Percentiles rank a stretch among this genome's conserved stretches.
phyloP scores from a whole-genome alignment of 1,284 basidiomycete genomes.

The Ustilago shanxiensis region DNA sequence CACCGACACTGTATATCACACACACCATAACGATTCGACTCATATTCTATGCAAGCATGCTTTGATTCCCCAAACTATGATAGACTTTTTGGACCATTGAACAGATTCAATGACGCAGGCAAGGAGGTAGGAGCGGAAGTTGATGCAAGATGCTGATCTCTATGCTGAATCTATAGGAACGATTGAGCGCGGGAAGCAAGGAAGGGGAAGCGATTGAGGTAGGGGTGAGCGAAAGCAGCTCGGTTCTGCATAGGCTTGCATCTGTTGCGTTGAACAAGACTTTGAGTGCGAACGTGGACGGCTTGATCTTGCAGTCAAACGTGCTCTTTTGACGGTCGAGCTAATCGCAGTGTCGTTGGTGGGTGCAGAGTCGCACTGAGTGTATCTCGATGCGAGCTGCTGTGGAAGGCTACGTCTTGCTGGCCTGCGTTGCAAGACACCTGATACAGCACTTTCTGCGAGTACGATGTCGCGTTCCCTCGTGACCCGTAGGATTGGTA shows the following conservation, averaged over 20 bases:
- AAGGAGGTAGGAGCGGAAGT: too few species aligned
- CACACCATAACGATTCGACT: conserved; percentile 23
- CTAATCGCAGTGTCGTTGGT: background rate
- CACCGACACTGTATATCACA: conserved; percentile 42
- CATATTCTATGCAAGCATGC: conserved; percentile 36
- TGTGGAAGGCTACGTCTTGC: background rate
- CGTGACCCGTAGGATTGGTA: conserved; percentile 21
- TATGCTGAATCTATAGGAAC: background rate
- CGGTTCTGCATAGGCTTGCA: conserved; percentile 26
- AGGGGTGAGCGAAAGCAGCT: conserved; percentile 35
- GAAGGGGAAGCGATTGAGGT: conserved; percentile 26
- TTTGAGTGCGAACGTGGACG: too few species aligned
- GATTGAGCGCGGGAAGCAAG: conserved; percentile 11
- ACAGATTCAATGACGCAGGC: too few species aligned
- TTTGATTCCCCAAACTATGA: conserved; percentile 26
- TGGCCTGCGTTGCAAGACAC: background rate
- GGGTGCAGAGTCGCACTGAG: background rate
- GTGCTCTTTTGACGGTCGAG: background rate
- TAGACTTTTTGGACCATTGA: conserved; percentile 3
- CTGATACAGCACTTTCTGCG: background rate
- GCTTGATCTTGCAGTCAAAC: background rate
- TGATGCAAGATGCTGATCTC: background rate
- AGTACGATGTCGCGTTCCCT: conserved; percentile 10
- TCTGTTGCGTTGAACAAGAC: background rate
- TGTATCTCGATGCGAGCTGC: background rate